A percentile compares a stretch with the other conserved stretches of the same genome.
Evolutionary conservation across 352 stramenopile species (phyloP).

Genomic region (Peronospora destructor): DNA sequence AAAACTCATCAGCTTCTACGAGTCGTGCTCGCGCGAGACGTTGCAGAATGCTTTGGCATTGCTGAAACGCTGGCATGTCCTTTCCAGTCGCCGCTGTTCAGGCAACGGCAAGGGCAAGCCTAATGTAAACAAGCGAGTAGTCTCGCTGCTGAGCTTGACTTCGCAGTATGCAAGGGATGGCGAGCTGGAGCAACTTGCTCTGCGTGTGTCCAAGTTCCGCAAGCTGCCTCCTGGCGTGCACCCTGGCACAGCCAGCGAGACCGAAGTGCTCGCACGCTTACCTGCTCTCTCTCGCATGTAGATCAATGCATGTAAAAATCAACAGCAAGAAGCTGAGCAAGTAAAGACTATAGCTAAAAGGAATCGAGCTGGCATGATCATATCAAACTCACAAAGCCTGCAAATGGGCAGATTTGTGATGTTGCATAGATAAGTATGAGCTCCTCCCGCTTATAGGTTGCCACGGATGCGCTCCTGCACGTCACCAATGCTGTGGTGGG

Average conservation of each 20-base stretch:
- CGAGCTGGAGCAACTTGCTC: slow-evolving; percentile 53
- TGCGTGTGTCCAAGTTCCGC: slow-evolving; percentile 64
- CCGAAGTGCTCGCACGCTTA: slow-evolving; percentile 55
- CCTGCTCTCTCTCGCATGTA: slow-evolving; percentile 71
- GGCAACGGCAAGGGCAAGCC: slow-evolving; percentile 11
- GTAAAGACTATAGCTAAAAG: slow-evolving; percentile 15
- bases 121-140: slow-evolving; percentile 10
- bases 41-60: slow-evolving; percentile 69
- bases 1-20: slow-evolving; percentile 78
- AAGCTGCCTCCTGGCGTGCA: slow-evolving; percentile 51
- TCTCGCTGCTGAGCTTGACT: slow-evolving; percentile 30
- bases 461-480: slow-evolving; percentile 89
- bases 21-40: slow-evolving; percentile 80
- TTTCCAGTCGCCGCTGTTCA: slow-evolving; percentile 27
- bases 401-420: neutral
- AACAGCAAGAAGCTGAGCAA: slow-evolving; percentile 3
- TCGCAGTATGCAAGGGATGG: slow-evolving; percentile 43
- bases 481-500: slow-evolving; percentile 95
- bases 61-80: slow-evolving; percentile 60
- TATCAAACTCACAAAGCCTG: slow-evolving; percentile 23
- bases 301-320: slow-evolving; percentile 1
- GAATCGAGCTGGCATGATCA: slow-evolving; percentile 27
- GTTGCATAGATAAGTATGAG: slow-evolving; percentile 14
- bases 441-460: slow-evolving; percentile 73
- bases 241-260: slow-evolving; percentile 37